Conservation (phyloP, 768 basidiomycete species). For the Tricholoma saponaceum region DNA sequence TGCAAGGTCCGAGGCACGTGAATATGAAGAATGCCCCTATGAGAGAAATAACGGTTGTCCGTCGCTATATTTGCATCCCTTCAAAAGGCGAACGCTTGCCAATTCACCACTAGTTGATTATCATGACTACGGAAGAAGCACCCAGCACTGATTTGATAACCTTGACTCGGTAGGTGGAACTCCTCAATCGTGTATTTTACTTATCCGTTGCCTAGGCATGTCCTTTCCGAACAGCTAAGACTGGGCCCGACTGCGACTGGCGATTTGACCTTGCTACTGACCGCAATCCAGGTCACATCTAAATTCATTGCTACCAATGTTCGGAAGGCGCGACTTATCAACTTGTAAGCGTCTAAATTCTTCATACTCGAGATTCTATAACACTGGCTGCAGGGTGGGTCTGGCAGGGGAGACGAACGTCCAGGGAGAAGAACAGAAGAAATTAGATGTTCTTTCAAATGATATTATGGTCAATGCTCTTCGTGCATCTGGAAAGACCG, state of each 20-base stretch:
- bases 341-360: conserved; percentile 60
- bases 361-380: conserved; percentile 4
- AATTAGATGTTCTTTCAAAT: conserved; percentile 94
- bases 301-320: conserved; percentile 99
- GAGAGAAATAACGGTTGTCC: conserved; percentile 12
- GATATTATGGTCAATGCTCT: conserved; percentile 99
- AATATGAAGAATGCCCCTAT: conserved; percentile 12
- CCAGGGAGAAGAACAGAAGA: conserved; percentile 99
- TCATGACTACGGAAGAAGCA: conserved; percentile 54
- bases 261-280: conserved; percentile 90
- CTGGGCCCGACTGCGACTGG: conserved; percentile 84
- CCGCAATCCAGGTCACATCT: conserved; percentile 92
- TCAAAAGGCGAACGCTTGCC: not conserved
- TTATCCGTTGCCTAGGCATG: conserved; percentile 53
- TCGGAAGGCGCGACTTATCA: conserved; percentile 93
- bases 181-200: not conserved
- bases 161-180: conserved; percentile 69
- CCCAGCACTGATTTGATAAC: conserved; percentile 90
- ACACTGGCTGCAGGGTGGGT: conserved; percentile 65
- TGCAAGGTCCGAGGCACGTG: conserved; percentile 31
- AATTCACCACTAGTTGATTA: conserved; percentile 14
- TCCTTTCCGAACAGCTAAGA: conserved; percentile 80
- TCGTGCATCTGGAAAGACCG: conserved; percentile 92
- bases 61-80: conserved; percentile 20
- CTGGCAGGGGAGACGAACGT: conserved; percentile 95